Evolutionary conservation across 164 flowering plant genomes (phyloP).

Genomic region (Platanus orientalis): DNA sequence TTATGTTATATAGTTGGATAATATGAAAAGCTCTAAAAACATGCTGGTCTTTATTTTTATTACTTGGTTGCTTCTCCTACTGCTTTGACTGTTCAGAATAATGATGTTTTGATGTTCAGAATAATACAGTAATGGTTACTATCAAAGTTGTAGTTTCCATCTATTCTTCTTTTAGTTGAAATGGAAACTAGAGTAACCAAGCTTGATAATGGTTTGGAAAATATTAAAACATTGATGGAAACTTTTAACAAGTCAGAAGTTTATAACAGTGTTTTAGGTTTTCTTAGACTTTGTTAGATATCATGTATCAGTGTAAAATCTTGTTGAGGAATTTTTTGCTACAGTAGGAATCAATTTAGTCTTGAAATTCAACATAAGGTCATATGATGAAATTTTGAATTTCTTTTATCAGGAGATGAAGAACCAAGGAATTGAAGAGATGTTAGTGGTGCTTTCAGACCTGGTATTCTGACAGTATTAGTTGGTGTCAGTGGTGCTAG

Average conservation of each 20-base stretch:
- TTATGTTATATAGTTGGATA: no score
- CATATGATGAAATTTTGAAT: neutral
- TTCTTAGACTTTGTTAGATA: neutral
- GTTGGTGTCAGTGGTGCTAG: conserved; percentile 75
- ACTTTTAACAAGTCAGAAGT: no score
- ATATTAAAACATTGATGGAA: neutral
- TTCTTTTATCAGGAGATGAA: conserved; percentile 50
- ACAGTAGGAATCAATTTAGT: neutral
- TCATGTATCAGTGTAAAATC: neutral
- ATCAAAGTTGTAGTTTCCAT: no score
- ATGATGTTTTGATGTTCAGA: no score
- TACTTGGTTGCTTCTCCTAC: no score
- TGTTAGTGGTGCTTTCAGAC: conserved; percentile 65
- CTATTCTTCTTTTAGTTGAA: no score
- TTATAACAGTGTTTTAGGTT: neutral
- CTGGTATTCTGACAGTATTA: conserved; percentile 57
- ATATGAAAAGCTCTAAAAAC: no score
- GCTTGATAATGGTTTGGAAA: no score
- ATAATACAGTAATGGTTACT: no score
- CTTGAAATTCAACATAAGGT: neutral
- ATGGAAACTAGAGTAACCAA: no score
- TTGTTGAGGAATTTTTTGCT: neutral
- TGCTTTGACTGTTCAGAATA: no score
- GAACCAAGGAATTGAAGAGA: conserved; percentile 43
- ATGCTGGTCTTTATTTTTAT: no score